These are phyloP conservation scores for Poronia punctata DNA, from an alignment of 495 filamentous ascomycete genomes.

Conservation along the genomic window DNA sequence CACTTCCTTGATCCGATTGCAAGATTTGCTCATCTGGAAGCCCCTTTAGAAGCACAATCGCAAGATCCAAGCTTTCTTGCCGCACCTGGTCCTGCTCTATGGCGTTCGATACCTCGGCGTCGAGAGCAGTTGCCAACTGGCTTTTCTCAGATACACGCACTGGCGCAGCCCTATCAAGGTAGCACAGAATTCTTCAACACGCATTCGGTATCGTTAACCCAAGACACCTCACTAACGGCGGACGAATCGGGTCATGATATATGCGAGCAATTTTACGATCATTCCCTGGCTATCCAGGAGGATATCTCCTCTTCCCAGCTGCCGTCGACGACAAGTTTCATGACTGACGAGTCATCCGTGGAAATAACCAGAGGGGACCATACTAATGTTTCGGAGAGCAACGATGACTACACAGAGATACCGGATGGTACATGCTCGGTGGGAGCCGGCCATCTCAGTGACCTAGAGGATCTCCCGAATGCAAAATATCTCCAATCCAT, in stretches of 20 bases:
- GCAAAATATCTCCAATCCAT: slow-evolving; percentile 61
- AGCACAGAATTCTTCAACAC: slow-evolving; percentile 46
- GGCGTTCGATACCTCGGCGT: slow-evolving; percentile 41
- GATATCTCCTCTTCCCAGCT: slow-evolving; percentile 47
- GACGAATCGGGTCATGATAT: slow-evolving; percentile 18
- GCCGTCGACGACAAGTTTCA: slow-evolving; percentile 14
- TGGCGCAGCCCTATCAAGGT: slow-evolving; percentile 18
- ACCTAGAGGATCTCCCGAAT: slow-evolving; percentile 65
- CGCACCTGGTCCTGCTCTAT: slow-evolving; percentile 26
- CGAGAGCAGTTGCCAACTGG: slow-evolving; percentile 31
- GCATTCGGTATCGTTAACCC: slow-evolving; percentile 32
- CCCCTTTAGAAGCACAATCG: not conserved
- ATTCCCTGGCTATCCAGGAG: slow-evolving; percentile 62
- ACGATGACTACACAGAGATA: no score
- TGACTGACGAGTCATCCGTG: slow-evolving; percentile 18
- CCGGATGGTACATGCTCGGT: slow-evolving; percentile 5
- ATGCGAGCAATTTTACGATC: slow-evolving; percentile 60
- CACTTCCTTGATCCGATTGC: slow-evolving; percentile 38
- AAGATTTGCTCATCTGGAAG: slow-evolving; percentile 33
- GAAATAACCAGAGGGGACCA: no score
- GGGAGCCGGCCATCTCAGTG: slow-evolving; percentile 39
- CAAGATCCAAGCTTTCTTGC: slow-evolving; percentile 16
- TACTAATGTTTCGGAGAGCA: no score
- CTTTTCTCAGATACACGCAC: slow-evolving; percentile 41
- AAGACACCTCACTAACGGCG: slow-evolving; percentile 16